These are phyloP conservation scores for Luvunga scandens DNA, from an alignment of 345 rosid genomes.

Conservation along the genomic window DNA sequence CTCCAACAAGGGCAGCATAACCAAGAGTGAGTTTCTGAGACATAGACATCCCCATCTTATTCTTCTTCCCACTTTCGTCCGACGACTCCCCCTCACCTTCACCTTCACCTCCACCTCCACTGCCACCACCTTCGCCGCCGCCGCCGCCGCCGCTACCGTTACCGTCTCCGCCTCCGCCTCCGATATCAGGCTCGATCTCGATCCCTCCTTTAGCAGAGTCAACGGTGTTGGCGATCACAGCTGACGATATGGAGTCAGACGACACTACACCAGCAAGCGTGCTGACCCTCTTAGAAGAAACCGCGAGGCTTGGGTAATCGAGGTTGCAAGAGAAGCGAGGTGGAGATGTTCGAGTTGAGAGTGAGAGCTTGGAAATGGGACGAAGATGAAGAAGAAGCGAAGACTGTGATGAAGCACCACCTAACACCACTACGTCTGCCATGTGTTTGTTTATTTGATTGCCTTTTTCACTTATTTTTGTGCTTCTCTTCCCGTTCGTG, in stretches of 20 bases:
- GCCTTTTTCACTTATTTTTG: neutral
- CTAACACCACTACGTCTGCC: slow-evolving; percentile 29
- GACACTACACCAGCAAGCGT: slow-evolving; percentile 18
- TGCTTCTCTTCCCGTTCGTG: neutral
- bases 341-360: neutral
- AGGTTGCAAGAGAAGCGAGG: neutral
- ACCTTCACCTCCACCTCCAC: slow-evolving; percentile 15
- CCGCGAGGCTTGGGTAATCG: neutral
- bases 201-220: slow-evolving; percentile 26
- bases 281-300: slow-evolving; percentile 17
- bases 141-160: slow-evolving; percentile 16
- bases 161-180: slow-evolving; percentile 9
- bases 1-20: slow-evolving; percentile 70
- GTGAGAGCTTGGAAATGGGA: slow-evolving; percentile 18
- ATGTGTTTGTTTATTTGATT: slow-evolving; percentile 7
- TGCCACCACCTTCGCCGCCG: neutral
- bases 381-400: slow-evolving; percentile 32
- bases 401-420: slow-evolving; percentile 31
- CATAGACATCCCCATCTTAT: slow-evolving; percentile 53
- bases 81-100: slow-evolving; percentile 31
- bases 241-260: slow-evolving; percentile 27
- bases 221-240: slow-evolving; percentile 19
- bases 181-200: slow-evolving; percentile 20
- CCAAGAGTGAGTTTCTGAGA: slow-evolving; percentile 65
- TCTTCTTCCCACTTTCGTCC: slow-evolving; percentile 35